These are phyloP conservation scores for Aaosphaeria pasadenensis DNA, from an alignment of 2,329 filamentous ascomycete genomes.

Conservation along the genomic window DNA sequence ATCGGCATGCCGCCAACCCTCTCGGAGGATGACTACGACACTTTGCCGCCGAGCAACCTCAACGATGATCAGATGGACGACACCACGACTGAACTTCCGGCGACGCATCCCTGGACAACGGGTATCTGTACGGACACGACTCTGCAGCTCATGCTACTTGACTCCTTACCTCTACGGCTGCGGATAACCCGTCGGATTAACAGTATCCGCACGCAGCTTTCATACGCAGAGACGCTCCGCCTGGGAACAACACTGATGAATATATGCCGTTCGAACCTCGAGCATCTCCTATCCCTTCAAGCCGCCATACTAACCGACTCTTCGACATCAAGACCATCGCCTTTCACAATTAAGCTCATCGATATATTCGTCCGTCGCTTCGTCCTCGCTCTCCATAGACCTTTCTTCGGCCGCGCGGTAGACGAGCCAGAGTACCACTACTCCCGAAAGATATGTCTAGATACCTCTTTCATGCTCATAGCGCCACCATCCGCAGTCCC, in stretches of 20 bases:
- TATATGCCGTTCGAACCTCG: conserved; percentile 15
- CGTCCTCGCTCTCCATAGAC: conserved; percentile 53
- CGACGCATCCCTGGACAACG: conserved; percentile 12
- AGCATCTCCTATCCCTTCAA: conserved; percentile 9
- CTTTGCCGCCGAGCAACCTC: conserved; percentile 36
- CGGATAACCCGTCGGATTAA: conserved; percentile 34
- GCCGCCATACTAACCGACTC: neutral
- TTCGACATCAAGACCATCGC: neutral
- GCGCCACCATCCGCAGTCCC: conserved; percentile 8
- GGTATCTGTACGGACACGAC: conserved; percentile 34
- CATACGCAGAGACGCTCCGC: conserved; percentile 26
- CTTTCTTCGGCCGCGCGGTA: conserved; percentile 44
- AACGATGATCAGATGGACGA: conserved; percentile 39
- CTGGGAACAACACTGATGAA: conserved; percentile 24
- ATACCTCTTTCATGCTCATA: conserved; percentile 27
- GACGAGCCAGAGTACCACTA: conserved; percentile 49
- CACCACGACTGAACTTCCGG: conserved; percentile 2
- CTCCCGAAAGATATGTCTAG: conserved; percentile 49
- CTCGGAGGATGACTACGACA: conserved; percentile 36
- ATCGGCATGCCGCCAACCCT: conserved; percentile 38
- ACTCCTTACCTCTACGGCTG: conserved; percentile 35
- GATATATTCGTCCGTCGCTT: conserved; percentile 55
- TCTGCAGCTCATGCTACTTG: conserved; percentile 32
- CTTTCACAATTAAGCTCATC: conserved; percentile 50
- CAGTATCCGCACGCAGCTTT: conserved; percentile 23